Evolutionary conservation across 306 rosid genomes (phyloP), one percentile per base, ranked within the genome.

Genomic region (Pyrus pyrifolia): DNA sequence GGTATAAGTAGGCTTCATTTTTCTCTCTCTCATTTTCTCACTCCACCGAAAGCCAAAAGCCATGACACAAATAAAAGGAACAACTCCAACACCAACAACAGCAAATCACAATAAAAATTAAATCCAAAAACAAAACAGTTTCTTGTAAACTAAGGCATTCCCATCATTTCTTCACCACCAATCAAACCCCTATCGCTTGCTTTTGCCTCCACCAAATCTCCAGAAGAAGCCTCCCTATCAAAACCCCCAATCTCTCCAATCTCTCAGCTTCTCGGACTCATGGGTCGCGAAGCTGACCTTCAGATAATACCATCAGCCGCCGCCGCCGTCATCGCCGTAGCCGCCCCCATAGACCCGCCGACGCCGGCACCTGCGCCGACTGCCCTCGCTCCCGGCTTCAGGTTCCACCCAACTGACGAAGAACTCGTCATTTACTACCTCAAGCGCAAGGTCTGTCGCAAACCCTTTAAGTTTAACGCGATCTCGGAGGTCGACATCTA

Each of bases 131-230:
- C 21, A 49, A 49, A 76, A 83, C 88, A 86, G 90, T 95, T 88
- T 91, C 99, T 95, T 95, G 99, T 83, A 87, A 90, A 88, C 87
- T 89, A 95, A 95, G 98, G 99, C 93, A 95, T 74, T 74, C 92
- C 90, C 88, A 86, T 83, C 68, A 92, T 96, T 91, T 84, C 99
- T 96, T 96, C 93, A 78, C 81, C 91, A 84, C 86, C 93, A 95
- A 93, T 92, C 99, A 95, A 95, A 83, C 86, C 73, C 80, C 71
- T 80, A 76, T 76, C 86, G 86, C 58, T 68, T 29, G 49, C 52
- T 53, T 31, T 72, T 57, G 4, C 74, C 68, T 75, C 85, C 63
- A 58, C 18, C 53, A 10, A 38, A 62, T 74, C 78, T 42, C 73
- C 18, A 66, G 27, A 66, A 35, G 49, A 44, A 49, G 18, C 70